phyloP scores from a whole-genome alignment of 148 eudicot species.

The Fagopyrum esculentum region DNA sequence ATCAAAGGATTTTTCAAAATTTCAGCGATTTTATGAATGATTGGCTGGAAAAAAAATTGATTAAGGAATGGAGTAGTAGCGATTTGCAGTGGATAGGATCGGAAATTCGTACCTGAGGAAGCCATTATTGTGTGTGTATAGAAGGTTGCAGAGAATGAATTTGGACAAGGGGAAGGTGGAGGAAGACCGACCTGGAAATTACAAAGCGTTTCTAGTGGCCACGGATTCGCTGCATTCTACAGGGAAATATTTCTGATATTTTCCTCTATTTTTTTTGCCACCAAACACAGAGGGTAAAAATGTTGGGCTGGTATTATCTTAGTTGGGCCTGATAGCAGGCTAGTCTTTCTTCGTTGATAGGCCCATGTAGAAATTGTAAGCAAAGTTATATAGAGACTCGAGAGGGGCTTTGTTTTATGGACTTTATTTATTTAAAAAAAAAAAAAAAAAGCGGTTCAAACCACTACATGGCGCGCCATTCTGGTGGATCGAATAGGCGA shows the following conservation, averaged over 20 bases:
- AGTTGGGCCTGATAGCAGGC: not conserved
- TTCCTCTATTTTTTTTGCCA: not conserved
- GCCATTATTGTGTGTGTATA: not conserved
- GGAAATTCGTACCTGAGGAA: slow-evolving; percentile 9
- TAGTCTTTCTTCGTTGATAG: not conserved
- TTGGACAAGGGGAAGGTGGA: slow-evolving; percentile 4
- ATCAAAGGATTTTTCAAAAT: not conserved
- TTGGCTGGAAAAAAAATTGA: not conserved
- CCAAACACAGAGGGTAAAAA: not conserved
- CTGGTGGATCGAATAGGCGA: too few relatives aligned
- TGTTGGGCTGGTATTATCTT: not conserved
- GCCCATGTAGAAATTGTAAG: not conserved
- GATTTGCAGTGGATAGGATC: not conserved
- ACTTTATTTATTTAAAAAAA: too few relatives aligned
- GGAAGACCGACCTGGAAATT: not conserved
- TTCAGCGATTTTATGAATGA: not conserved
- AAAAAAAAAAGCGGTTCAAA: too few relatives aligned
- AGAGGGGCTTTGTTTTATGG: not conserved
- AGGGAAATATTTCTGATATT: not conserved
- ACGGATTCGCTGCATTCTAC: not conserved
- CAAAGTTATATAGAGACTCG: too few relatives aligned
- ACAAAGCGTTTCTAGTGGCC: slow-evolving; percentile 10
- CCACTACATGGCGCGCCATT: too few relatives aligned
- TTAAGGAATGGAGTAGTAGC: not conserved
- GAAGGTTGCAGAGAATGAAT: not conserved